Evolutionary conservation across 2,329 filamentous ascomycete species (phyloP).

Genomic region (Pestalotiopsis sp.): DNA sequence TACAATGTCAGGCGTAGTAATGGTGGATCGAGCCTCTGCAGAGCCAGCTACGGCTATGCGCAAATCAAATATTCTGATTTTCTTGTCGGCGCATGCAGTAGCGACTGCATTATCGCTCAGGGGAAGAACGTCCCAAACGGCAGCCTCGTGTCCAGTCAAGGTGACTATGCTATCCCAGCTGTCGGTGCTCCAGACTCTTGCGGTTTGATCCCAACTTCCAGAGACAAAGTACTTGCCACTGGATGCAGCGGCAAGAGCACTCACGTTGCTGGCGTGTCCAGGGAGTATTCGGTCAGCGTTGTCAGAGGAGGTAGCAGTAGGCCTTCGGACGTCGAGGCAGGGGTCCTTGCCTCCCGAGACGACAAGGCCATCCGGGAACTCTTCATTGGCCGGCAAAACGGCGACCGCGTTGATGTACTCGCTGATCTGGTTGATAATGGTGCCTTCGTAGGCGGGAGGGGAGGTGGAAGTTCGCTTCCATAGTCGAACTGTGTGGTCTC

Average conservation of each 20-base stretch:
- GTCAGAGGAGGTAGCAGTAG: slow-evolving; percentile 64
- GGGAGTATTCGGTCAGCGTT: slow-evolving; percentile 84
- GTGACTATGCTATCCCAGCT: slow-evolving; percentile 79
- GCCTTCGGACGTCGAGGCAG: slow-evolving; percentile 85
- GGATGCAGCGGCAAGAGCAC: slow-evolving; percentile 76
- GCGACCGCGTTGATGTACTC: slow-evolving; percentile 87
- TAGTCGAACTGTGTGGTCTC: slow-evolving; percentile 85
- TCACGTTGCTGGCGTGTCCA: slow-evolving; percentile 86
- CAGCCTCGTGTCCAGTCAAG: slow-evolving; percentile 72
- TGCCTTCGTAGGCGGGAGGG: slow-evolving; percentile 73
- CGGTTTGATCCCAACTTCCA: slow-evolving; percentile 90
- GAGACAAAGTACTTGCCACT: slow-evolving; percentile 77
- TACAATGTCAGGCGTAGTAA: slow-evolving; percentile 76
- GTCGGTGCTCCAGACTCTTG: slow-evolving; percentile 80
- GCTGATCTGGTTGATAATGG: slow-evolving; percentile 76
- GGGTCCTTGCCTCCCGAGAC: slow-evolving; percentile 89
- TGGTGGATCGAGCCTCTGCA: slow-evolving; percentile 52
- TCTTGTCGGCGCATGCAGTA: slow-evolving; percentile 90
- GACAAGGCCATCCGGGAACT: slow-evolving; percentile 76
- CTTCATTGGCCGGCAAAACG: slow-evolving; percentile 68
- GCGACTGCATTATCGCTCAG: slow-evolving; percentile 79
- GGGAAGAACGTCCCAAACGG: slow-evolving; percentile 87
- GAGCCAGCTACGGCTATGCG: slow-evolving; percentile 57
- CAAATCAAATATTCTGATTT: slow-evolving; percentile 81
- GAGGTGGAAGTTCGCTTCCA: slow-evolving; percentile 71